Conservation (phyloP, 495 filamentous ascomycete genomes). For the Penicillium robsamsonii region DNA sequence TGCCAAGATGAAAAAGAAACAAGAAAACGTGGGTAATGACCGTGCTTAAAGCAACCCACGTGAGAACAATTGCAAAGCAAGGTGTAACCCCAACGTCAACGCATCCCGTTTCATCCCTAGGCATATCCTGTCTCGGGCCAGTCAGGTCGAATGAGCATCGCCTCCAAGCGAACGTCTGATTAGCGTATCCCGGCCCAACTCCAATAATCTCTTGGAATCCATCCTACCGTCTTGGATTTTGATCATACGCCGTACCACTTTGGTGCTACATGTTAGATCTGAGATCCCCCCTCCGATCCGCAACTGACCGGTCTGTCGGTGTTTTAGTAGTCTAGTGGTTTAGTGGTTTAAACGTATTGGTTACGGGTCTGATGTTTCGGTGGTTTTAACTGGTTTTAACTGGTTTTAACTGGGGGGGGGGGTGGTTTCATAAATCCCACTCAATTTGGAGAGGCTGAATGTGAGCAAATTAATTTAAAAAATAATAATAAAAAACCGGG, state of each 20-base stretch:
- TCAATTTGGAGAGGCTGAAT: conserved; percentile 8
- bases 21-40: conserved; percentile 18
- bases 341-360: background rate
- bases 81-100: conserved; percentile 23
- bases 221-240: conserved; percentile 3
- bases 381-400: background rate
- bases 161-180: conserved; percentile 14
- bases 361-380: background rate
- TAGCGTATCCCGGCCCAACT: conserved; percentile 13
- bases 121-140: conserved; percentile 21
- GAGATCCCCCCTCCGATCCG: conserved; percentile 11
- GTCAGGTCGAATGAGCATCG: conserved; percentile 17
- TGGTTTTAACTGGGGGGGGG: no score
- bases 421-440: background rate
- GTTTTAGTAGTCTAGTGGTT: background rate
- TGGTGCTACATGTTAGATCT: conserved; percentile 6
- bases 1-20: conserved; percentile 20
- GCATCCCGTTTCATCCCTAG: conserved; percentile 20
- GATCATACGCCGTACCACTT: conserved; percentile 10
- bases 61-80: conserved; percentile 10
- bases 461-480: conserved; percentile 5
- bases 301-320: conserved; percentile 7
- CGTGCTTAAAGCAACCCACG: conserved; percentile 16
- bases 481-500: conserved; percentile 1
- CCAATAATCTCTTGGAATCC: conserved; percentile 12